Percentiles rank a stretch among this genome's conserved stretches.
Conservation (phyloP, 2,329 filamentous ascomycete species). For the Ascochyta koolunga region DNA sequence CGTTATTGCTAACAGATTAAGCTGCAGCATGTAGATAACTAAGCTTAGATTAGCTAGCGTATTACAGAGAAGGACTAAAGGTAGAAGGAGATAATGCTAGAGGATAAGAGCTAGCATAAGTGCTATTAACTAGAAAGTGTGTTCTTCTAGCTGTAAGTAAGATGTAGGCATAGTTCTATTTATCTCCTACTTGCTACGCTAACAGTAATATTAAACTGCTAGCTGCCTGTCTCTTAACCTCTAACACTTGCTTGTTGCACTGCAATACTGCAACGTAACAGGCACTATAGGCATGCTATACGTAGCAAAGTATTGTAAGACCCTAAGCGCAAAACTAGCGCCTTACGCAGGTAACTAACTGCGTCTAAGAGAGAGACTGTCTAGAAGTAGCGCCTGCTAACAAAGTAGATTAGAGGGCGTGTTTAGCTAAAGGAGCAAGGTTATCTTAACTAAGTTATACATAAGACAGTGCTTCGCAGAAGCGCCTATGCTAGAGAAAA, state of each 20-base stretch:
- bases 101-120: background rate
- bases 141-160: constrained; percentile 1
- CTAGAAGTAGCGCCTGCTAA: background rate
- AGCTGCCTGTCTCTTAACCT: background rate
- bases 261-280: background rate
- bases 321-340: background rate
- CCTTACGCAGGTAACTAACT: background rate
- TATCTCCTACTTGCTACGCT: background rate
- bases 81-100: constrained; percentile 2
- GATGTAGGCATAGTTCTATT: background rate
- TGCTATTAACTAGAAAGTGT: constrained; percentile 2
- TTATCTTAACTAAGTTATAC: no score
- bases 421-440: background rate
- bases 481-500: background rate
- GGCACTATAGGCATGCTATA: background rate
- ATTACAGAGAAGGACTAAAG: constrained; percentile 1
- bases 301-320: background rate
- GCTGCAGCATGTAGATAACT: background rate
- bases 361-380: background rate
- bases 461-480: background rate
- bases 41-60: constrained; percentile 1
- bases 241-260: background rate
- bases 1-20: background rate
- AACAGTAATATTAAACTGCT: background rate
- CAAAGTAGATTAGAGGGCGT: background rate